Evolutionary conservation across 768 basidiomycete genomes (phyloP), one percentile per base, ranked within the genome.

Genomic region (Brasilioporus rufonigricans): DNA sequence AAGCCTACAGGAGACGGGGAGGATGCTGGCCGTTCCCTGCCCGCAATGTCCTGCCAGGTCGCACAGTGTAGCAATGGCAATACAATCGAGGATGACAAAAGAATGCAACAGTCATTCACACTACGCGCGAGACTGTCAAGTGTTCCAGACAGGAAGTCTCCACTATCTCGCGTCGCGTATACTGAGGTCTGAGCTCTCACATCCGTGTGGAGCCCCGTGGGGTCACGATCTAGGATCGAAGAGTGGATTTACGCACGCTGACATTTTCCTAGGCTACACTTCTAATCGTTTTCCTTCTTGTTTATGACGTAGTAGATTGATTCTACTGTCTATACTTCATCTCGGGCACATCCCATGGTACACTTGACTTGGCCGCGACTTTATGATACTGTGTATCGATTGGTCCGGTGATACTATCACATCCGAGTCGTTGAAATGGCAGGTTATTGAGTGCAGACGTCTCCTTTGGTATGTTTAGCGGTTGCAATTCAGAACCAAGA

Each of bases 381-480:
- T 41, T 55, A 64, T 53, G 61, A 59, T 68, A 70, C 67, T 63
- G 67, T 65, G 67, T 68, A 70, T 68, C 59, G n/a, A 47, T 47
- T 26, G 33, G 43, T 38, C 51, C 10, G 5, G 29, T 40, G 45
- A 40, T 46, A 16, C 18, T 35, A 32, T 47, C 21, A 7, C 4
- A 38, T 44, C 24, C 8, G 39, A 39, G 39, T 39, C 19, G 9
- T 39, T 39, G 19, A 39, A 39, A 29, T 29, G 27, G 27, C 27
- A 4, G n/a, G 5, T 29, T 29, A 29, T 29, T 29, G 27, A 9
- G 27, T 29, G 27, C 27, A 9, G 9, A 4, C 4, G 5, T 29
- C 9, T 29, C 27, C 27, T 9, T 29, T 29, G 27, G 27, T 29
- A 9, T 29, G 27, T 4, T 29, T 9, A 29, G 27, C 27, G 9